Evolutionary conservation across 441 rosid genomes (phyloP).

Genomic region (Metrosideros polymorpha): DNA sequence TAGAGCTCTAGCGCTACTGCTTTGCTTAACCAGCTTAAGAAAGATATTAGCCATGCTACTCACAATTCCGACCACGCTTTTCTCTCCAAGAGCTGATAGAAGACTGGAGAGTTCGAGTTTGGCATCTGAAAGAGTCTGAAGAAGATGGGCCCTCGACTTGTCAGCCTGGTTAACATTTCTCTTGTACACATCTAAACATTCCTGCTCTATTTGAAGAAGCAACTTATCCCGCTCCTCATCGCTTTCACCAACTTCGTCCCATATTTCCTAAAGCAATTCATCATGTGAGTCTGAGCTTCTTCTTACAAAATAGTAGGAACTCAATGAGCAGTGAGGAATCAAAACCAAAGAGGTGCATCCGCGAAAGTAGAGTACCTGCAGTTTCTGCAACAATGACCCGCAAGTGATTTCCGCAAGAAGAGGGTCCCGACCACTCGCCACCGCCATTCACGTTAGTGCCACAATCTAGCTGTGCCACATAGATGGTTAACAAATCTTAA

Average conservation of each 20-base stretch:
- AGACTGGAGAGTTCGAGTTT: constrained; percentile 77
- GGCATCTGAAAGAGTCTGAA: constrained; percentile 80
- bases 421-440: constrained; percentile 63
- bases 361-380: constrained; percentile 53
- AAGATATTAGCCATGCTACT: constrained; percentile 10
- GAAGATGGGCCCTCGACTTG: constrained; percentile 84
- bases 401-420: constrained; percentile 85
- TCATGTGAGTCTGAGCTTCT: neutral
- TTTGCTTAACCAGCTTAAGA: neutral
- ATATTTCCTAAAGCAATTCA: constrained; percentile 52
- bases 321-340: neutral
- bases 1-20: neutral
- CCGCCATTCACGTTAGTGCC: constrained; percentile 45
- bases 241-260: constrained; percentile 99
- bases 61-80: constrained; percentile 61
- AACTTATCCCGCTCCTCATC: constrained; percentile 86
- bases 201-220: constrained; percentile 93
- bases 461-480: constrained; percentile 10
- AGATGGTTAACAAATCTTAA: neutral
- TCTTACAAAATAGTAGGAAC: neutral
- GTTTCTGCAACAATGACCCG: constrained; percentile 71
- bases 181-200: constrained; percentile 93
- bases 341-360: neutral
- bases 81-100: constrained; percentile 80
- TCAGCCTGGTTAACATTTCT: constrained; percentile 91